phyloP scores from a whole-genome alignment of 2,329 filamentous ascomycete genomes.

The Pestalotiopsis fici region DNA sequence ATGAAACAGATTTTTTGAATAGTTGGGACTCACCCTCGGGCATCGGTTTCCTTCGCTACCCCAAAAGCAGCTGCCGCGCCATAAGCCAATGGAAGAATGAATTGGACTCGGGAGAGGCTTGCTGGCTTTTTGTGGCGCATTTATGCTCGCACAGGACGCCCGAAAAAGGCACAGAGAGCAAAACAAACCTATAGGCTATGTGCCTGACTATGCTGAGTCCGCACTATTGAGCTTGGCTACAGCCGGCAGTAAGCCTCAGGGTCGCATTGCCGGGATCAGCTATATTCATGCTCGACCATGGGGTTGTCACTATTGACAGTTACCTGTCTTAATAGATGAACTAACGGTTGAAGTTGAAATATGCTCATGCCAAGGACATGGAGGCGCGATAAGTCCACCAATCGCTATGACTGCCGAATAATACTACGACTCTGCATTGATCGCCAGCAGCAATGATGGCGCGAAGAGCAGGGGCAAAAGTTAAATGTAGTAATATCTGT shows the following conservation, averaged over 20 bases:
- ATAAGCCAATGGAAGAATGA: neutral
- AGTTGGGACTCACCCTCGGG: neutral
- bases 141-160: neutral
- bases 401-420: neutral
- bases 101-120: neutral
- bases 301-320: neutral
- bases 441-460: neutral
- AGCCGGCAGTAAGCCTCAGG: neutral
- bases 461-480: neutral
- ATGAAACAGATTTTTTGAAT: neutral
- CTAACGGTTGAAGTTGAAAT: neutral
- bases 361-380: neutral
- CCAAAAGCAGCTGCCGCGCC: neutral
- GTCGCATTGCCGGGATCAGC: neutral
- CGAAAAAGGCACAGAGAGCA: neutral
- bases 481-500: neutral
- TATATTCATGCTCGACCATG: neutral
- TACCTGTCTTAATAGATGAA: neutral
- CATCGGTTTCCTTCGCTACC: neutral
- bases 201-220: neutral
- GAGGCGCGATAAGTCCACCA: neutral
- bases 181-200: neutral
- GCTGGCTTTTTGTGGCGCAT: neutral
- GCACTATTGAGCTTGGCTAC: slow-evolving; percentile 1
- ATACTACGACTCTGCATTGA: neutral